Percentiles rank a stretch among this genome's conserved stretches.
Conservation (phyloP, 2,329 filamentous ascomycete genomes). For the Sclerotinia minor region DNA sequence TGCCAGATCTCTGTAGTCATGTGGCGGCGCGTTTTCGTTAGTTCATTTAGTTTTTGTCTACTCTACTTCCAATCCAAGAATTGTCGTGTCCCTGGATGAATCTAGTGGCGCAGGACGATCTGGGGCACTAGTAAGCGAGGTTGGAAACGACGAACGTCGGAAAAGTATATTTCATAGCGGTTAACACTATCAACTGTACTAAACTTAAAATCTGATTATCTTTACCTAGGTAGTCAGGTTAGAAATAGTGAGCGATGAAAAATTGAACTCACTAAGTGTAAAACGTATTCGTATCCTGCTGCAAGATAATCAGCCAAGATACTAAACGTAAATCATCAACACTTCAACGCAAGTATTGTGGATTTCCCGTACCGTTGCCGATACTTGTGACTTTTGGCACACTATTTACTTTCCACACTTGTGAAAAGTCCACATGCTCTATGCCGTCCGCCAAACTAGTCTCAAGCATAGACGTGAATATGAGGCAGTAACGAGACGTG, state of each 20-base stretch:
- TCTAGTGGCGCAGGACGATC: no score
- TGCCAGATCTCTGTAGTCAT: not conserved
- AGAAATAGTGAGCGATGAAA: not conserved
- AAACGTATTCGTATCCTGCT: not conserved
- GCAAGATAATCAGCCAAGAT: not conserved
- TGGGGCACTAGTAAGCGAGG: no score
- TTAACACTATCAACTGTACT: no score
- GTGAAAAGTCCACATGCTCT: not conserved
- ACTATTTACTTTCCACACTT: not conserved
- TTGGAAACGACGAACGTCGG: no score
- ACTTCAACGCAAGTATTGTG: no score
- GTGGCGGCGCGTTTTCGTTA: slow-evolving; percentile 1
- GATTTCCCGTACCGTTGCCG: not conserved
- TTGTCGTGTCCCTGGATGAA: no score
- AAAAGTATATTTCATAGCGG: no score
- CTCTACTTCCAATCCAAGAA: no score
- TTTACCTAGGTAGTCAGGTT: no score
- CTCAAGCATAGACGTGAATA: not conserved
- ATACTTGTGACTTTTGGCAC: not conserved
- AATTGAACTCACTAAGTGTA: not conserved
- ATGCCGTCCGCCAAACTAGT: not conserved
- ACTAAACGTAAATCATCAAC: not conserved
- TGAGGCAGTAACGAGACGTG: not conserved
- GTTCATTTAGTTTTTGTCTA: not conserved
- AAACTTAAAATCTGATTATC: no score